Evolutionary conservation across 805 yeast species (phyloP).

Genomic region (Kodamaea lidongshanica): DNA sequence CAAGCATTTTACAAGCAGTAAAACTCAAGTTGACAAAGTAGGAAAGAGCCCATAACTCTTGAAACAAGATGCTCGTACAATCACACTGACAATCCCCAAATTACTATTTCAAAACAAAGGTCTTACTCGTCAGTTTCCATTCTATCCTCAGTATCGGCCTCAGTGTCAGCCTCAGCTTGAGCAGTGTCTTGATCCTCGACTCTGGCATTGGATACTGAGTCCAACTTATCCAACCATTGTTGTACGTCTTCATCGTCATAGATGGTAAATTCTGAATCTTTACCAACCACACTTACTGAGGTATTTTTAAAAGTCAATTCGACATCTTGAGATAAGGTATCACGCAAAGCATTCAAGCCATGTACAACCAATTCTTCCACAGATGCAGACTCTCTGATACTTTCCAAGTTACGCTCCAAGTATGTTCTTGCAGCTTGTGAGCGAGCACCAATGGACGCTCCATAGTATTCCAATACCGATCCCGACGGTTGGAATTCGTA

Average conservation of each 20-base stretch:
- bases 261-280: slow-evolving; percentile 63
- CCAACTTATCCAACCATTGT: slow-evolving; percentile 75
- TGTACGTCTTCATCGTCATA: slow-evolving; percentile 85
- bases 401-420: slow-evolving; percentile 76
- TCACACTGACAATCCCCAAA: too few relatives aligned
- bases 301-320: slow-evolving; percentile 81
- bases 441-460: slow-evolving; percentile 96
- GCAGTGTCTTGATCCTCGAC: slow-evolving; percentile 34
- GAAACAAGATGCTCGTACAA: too few relatives aligned
- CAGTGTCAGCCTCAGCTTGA: slow-evolving; percentile 17
- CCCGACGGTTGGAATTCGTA: slow-evolving; percentile 97
- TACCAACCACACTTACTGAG: slow-evolving; percentile 88
- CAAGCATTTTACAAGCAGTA: background rate
- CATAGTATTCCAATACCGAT: slow-evolving; percentile 81
- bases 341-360: slow-evolving; percentile 87
- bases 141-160: slow-evolving; percentile 13
- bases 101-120: too few relatives aligned
- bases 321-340: slow-evolving; percentile 90
- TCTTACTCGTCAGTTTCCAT: slow-evolving; percentile 9
- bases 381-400: slow-evolving; percentile 51
- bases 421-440: slow-evolving; percentile 98
- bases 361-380: slow-evolving; percentile 74
- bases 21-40: background rate
- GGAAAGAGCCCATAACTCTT: too few relatives aligned
- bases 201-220: slow-evolving; percentile 56